Conservation (phyloP, 1,284 basidiomycete genomes). For the Melanopsichium pennsylvanicum region DNA sequence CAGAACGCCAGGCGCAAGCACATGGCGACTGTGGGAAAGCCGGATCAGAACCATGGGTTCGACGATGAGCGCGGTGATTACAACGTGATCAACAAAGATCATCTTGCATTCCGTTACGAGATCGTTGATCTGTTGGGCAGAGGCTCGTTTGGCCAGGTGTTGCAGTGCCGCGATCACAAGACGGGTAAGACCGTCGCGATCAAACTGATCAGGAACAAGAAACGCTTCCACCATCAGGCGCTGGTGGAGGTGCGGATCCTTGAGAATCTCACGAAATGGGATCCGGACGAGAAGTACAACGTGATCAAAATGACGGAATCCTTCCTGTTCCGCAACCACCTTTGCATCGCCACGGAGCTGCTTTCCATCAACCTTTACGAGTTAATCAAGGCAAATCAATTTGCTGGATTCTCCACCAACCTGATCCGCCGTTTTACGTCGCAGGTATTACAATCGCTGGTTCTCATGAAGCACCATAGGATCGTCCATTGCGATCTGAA, state of each 20-base stretch:
- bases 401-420: constrained; percentile 92
- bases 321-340: constrained; percentile 96
- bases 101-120: constrained; percentile 95
- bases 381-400: constrained; percentile 98
- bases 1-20: constrained; percentile 57
- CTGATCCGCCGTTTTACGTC: constrained; percentile 94
- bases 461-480: constrained; percentile 91
- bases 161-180: constrained; percentile 94
- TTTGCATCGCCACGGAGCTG: constrained; percentile 98
- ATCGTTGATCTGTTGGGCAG: constrained; percentile 91
- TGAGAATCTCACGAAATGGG: constrained; percentile 96
- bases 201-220: constrained; percentile 99
- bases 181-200: constrained; percentile 96
- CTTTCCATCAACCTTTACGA: constrained; percentile 99
- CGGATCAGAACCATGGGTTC: constrained; percentile 91
- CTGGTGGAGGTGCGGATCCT: constrained; percentile 98
- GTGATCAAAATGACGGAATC: constrained; percentile 99
- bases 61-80: constrained; percentile 99
- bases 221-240: constrained; percentile 97
- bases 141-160: constrained; percentile 96
- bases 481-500: constrained; percentile 99
- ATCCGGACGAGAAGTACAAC: constrained; percentile 92
- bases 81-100: constrained; percentile 85
- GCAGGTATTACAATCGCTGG: constrained; percentile 90
- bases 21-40: constrained; percentile 70